Base-by-base conservation (phyloP, 805 yeast genomes). In the Spathaspora girioi region DNA sequence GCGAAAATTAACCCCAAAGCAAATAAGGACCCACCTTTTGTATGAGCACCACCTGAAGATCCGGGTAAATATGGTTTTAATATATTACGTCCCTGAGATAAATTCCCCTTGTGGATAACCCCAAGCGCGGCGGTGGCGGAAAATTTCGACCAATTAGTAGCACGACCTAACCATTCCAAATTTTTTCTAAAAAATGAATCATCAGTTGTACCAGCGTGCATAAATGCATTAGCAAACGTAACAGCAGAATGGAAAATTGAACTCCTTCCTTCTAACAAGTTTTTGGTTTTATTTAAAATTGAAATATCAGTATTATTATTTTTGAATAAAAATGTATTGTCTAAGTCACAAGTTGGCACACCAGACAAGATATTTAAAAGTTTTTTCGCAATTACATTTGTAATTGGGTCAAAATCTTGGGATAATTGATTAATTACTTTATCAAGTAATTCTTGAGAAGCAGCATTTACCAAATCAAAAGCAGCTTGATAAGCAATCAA, bases 131-230 rank as follows among this genome's bases (percentile, higher is more conserved):
- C 98, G 12, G 98, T 93, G 1, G 98, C 97, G 0, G 97, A 84
- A 68, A 94, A 94, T 66, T 93, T 94, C 5, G 97, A 91, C 99
- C 99, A 94, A 69, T 93, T 91, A 45, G 93, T 86, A n/a, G 99
- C 97, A 70, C 91, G 89, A 43, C 96, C 96, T 58, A 94, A 77
- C 97, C 98, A 94, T 62, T 93, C 97, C 62, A 91, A 76, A 65
- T 94, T 94, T 43, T 86, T 81, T 66, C 97, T 81, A 71, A 93
- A 87, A 63, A 94, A 94, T 0, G 91, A 83, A 67, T 94, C 97
- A 63, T 89, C 96, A 8, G 98, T 89, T 12, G 99, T 94, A 52
- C 98, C 99, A 38, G 94, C 89, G 68, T 92, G 97, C 82, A 93
- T 80, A 65, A 91, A 90, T 0, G 97, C 97, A 64, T 91, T 93